These are phyloP conservation scores for Monilinia aucupariae DNA, from an alignment of 2,329 filamentous ascomycete species.

Conservation along the genomic window DNA sequence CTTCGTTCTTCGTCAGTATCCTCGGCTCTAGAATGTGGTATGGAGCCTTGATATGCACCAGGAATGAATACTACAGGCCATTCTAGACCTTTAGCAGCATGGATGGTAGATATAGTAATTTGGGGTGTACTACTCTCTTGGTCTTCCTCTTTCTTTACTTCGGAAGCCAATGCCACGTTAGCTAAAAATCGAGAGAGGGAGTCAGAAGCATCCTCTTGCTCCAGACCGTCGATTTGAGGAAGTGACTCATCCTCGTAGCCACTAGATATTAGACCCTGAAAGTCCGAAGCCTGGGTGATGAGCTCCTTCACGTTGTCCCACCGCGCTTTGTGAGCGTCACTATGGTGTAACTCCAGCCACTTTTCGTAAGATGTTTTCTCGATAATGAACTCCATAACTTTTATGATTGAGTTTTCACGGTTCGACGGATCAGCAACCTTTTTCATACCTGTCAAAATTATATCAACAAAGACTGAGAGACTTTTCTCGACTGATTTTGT, in stretches of 20 bases:
- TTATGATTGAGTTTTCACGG: constrained; percentile 28
- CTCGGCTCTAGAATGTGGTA: constrained; percentile 81
- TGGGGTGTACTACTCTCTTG: constrained; percentile 52
- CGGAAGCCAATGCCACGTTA: constrained; percentile 81
- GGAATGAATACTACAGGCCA: constrained; percentile 96
- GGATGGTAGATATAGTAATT: constrained; percentile 91
- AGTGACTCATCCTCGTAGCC: constrained; percentile 48
- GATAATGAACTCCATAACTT: constrained; percentile 48
- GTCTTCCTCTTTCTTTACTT: constrained; percentile 61
- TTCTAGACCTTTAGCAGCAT: constrained; percentile 91
- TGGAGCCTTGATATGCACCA: constrained; percentile 81
- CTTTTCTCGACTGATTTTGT: constrained; percentile 51
- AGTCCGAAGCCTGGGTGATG: constrained; percentile 71
- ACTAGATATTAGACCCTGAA: constrained; percentile 38
- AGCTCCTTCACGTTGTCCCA: constrained; percentile 91
- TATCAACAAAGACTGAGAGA: constrained; percentile 51
- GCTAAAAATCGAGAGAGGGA: constrained; percentile 74
- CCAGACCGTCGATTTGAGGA: constrained; percentile 64
- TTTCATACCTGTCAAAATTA: constrained; percentile 52
- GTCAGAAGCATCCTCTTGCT: constrained; percentile 61
- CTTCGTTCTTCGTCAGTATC: constrained; percentile 83
- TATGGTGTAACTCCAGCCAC: constrained; percentile 66
- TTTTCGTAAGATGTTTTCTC: constrained; percentile 65
- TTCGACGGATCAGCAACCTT: constrained; percentile 41
- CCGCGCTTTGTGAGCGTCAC: constrained; percentile 68